phyloP scores from a whole-genome alignment of 495 filamentous ascomycete species.

The Xylaria nigripes region DNA sequence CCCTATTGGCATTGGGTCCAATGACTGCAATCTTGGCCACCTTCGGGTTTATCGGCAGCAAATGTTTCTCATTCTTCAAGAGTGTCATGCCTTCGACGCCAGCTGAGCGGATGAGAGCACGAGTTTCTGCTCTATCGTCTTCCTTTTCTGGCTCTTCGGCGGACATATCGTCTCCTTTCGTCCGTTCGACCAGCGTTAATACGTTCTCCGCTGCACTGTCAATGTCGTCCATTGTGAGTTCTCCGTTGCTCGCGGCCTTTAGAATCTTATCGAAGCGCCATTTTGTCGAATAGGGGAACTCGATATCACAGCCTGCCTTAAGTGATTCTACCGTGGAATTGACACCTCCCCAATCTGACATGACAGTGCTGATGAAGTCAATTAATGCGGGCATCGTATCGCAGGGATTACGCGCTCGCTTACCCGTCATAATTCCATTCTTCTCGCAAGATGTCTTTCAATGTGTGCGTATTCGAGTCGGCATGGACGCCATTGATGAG shows the following conservation, averaged over 20 bases:
- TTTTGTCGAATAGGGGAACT: conserved; percentile 67
- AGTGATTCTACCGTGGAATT: conserved; percentile 66
- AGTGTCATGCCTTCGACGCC: conserved; percentile 69
- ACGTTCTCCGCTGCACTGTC: conserved; percentile 53
- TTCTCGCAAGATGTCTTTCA: conserved; percentile 64
- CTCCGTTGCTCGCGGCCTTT: conserved; percentile 53
- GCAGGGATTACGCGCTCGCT: conserved; percentile 22
- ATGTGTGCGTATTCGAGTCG: conserved; percentile 60
- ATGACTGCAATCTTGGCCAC: conserved; percentile 64
- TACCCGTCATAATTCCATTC: conserved; percentile 72
- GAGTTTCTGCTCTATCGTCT: conserved; percentile 57
- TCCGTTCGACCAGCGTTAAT: conserved; percentile 57
- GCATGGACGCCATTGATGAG: conserved; percentile 71
- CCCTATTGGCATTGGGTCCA: conserved; percentile 72
- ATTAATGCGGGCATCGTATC: conserved; percentile 13
- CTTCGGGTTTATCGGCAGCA: conserved; percentile 59
- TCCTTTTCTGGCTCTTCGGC: conserved; percentile 52
- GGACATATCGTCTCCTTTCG: conserved; percentile 53
- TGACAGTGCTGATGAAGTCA: conserved; percentile 46
- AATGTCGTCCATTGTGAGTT: conserved; percentile 42
- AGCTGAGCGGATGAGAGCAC: conserved; percentile 57
- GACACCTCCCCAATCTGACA: conserved; percentile 66
- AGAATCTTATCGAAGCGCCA: conserved; percentile 62
- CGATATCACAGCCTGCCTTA: conserved; percentile 66
- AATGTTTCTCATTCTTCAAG: conserved; percentile 62